phyloP scores from a whole-genome alignment of 176 grass and related monocot genomes.

The Alopecurus myosuroides region DNA sequence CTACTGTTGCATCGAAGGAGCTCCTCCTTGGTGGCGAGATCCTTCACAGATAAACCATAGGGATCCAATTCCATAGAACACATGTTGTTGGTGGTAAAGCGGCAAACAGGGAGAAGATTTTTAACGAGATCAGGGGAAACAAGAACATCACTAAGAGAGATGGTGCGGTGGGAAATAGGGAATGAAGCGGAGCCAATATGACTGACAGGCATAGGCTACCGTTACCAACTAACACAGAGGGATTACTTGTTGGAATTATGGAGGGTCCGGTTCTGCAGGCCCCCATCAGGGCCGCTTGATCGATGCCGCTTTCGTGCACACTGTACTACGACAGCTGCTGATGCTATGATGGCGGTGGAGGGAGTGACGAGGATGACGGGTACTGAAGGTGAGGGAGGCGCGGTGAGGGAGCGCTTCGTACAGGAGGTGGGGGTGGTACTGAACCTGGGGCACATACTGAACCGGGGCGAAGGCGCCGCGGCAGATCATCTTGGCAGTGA shows the following conservation, averaged over 20 bases:
- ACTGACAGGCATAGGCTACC: neutral
- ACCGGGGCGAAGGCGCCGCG: too few species aligned
- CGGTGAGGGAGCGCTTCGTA: too few species aligned
- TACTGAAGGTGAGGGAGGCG: too few species aligned
- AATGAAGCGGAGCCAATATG: neutral
- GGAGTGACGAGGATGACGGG: too few species aligned
- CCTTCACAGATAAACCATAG: too few species aligned
- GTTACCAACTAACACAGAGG: neutral
- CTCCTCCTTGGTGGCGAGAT: neutral
- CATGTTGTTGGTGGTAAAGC: too few species aligned
- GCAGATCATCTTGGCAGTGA: neutral
- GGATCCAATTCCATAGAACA: too few species aligned
- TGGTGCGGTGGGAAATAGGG: neutral
- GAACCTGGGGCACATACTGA: too few species aligned
- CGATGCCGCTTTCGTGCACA: neutral
- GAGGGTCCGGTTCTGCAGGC: neutral
- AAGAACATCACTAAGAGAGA: neutral
- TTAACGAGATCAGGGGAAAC: neutral
- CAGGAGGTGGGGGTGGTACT: too few species aligned
- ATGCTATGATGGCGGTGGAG: too few species aligned
- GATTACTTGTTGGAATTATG: neutral
- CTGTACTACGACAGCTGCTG: too few species aligned
- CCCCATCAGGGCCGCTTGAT: neutral
- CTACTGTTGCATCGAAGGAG: neutral
- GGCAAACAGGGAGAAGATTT: too few species aligned